Evolutionary conservation across 2,329 filamentous ascomycete species (phyloP), one percentile per base, ranked within the genome.

Genomic region (Cytospora chrysosperma): DNA sequence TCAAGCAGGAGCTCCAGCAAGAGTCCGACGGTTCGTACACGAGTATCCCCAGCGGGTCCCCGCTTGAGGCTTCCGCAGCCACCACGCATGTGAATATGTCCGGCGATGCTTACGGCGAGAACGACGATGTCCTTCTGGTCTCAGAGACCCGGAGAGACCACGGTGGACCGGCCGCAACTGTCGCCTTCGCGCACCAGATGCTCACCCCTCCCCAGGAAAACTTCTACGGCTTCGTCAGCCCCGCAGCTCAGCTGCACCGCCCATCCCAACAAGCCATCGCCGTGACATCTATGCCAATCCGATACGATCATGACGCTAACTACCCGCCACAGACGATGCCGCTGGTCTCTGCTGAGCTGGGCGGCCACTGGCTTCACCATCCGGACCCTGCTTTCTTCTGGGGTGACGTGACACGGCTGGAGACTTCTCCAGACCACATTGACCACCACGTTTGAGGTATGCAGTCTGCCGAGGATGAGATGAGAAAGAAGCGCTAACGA

Each of bases 21-120:
- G 54, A 66, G 55, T 27, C 65, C 50, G 65, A 70, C 62, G 53
- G 62, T 65, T 65, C 65, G 60, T 64, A 62, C 65, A 67, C 51
- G 51, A 59, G 21, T 34, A 21, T 61, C 49, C 58, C 43, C 17
- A 61, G 28, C 26, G 37, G 50, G 9, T 21, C 40, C 34, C 49
- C 30, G 19, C 32, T 21, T 30, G 49, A 54, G 17, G 21, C 47
- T 19, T 17, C 58, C 5, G 27, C 34, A 19, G 26, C 58, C 27
- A 27, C 10, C 32, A 55, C 53, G 49, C 49, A 43, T 50, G 49
- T 56, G 37, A 56, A 51, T 21, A 53, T 56, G 34, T 10, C 54
- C 27, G 32, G 37, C 27, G 54, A 28, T 19, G 26, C 28, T 21
- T 27, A 27, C 15, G 37, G 56, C 52, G 55, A 56, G 24, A 51